Evolutionary conservation across 257 asterid species (phyloP).

Genomic region (Anisodus tanguticus): DNA sequence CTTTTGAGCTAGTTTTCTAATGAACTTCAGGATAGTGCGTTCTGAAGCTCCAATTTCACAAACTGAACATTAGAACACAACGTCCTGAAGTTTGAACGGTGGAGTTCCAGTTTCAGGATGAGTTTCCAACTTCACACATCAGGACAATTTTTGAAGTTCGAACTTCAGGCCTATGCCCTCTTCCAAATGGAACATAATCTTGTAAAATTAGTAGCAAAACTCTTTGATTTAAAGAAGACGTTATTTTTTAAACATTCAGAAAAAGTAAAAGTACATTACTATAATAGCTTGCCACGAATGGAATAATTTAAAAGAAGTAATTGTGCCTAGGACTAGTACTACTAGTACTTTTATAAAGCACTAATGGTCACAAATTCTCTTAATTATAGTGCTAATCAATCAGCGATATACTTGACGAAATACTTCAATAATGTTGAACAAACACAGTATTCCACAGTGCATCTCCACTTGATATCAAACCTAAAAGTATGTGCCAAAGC

Average conservation of each 20-base stretch:
- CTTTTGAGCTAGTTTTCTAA: too few species aligned
- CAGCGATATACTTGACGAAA: not conserved
- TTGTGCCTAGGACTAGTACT: not conserved
- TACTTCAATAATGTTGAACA: constrained; percentile 47
- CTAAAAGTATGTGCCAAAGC: constrained; percentile 52
- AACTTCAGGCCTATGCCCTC: too few species aligned
- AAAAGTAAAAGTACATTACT: not conserved
- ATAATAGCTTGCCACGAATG: not conserved
- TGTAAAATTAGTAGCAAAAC: not conserved
- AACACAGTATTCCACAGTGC: constrained; percentile 69
- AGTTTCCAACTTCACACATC: too few species aligned
- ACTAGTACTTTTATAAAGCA: not conserved
- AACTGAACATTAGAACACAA: too few species aligned
- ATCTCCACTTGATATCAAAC: constrained; percentile 43
- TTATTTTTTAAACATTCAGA: not conserved
- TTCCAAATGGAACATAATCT: too few species aligned
- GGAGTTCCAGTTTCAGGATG: too few species aligned
- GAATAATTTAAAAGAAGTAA: not conserved
- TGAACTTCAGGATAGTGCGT: too few species aligned
- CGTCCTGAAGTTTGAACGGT: too few species aligned
- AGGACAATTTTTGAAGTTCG: too few species aligned
- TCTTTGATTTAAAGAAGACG: not conserved
- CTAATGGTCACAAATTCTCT: not conserved
- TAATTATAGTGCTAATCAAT: not conserved
- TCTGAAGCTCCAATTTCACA: too few species aligned